These are phyloP conservation scores for Pyrenochaeta sp. DNA, from an alignment of 2,329 filamentous ascomycete genomes.

Conservation along the genomic window DNA sequence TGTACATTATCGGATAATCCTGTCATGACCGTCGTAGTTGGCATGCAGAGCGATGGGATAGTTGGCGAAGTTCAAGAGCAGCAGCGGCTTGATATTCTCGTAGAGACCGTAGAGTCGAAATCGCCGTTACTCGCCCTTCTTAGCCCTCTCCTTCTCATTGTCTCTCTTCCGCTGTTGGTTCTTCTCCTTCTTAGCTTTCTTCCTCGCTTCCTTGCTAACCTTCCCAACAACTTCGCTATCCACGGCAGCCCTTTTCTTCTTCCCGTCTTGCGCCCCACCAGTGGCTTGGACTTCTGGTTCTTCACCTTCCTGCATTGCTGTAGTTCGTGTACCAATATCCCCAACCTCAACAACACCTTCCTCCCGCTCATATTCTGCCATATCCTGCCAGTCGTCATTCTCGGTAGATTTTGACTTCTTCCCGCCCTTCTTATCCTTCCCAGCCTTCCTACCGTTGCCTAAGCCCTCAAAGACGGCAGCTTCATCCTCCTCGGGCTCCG, in stretches of 20 bases:
- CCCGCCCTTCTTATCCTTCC: conserved; percentile 15
- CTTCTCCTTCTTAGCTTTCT: conserved; percentile 64
- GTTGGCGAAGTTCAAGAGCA: not conserved
- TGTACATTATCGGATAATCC: conserved; percentile 3
- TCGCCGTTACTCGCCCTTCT: conserved; percentile 8
- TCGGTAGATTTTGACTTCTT: conserved; percentile 16
- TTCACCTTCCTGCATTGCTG: conserved; percentile 40
- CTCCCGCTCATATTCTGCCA: conserved; percentile 54
- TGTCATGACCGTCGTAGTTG: not conserved
- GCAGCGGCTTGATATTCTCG: not conserved
- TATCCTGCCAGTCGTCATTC: conserved; percentile 51
- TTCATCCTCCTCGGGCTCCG: conserved; percentile 51
- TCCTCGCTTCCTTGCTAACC: conserved; percentile 62
- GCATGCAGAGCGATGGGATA: not conserved
- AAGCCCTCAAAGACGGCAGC: not conserved
- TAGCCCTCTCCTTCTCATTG: conserved; percentile 42
- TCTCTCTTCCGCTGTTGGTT: conserved; percentile 55
- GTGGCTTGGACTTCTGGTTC: conserved; percentile 36
- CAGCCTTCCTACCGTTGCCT: conserved; percentile 1
- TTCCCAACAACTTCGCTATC: conserved; percentile 17
- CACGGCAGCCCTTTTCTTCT: conserved; percentile 40
- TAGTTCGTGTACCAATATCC: conserved; percentile 50
- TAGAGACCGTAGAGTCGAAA: conserved; percentile 8
- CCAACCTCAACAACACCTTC: conserved; percentile 53
- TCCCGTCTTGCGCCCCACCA: conserved; percentile 32